Base-by-base conservation (phyloP, 306 rosid genomes). In the Datisca glomerata region DNA sequence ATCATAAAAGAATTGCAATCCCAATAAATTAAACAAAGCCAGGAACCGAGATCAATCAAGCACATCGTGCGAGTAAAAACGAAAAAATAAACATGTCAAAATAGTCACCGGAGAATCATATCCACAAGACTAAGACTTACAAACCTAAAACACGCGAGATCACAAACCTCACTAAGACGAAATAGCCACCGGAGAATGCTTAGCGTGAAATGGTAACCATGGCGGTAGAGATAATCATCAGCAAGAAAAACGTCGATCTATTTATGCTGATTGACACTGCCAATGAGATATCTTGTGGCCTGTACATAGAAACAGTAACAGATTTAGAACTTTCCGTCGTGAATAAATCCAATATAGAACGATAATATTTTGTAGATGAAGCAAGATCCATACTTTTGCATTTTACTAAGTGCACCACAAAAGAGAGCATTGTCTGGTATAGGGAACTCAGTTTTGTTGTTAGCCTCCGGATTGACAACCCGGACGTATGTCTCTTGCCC, bases 401-500 rank as follows among this genome's bases (percentile, higher is more conserved):
- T 0, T 61, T 87, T 72, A 19, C 21, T 13, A 28, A 87, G 85
- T 42, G 78, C 78, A 7, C 97, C 97, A 21, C 97, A 87, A 62
- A 45, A 76, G 21, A 87, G 85, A 20, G 83, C 80, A 43, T 87
- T 83, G 29, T 79, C 94, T 48, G 97, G 97, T 4, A 74, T 50
- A 10, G 93, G 80, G 4, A 87, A 46, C 75, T 87, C 97, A 4
- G 97, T 87, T 62, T 83, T 87, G 74, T 87, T 87, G 9, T 70
- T 87, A 39, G 75, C 71, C 75, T 87, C 94, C 0, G 85, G 89
- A 59, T 87, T 87, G 48, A 83, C 80, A 62, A 87, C 79, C 53
- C 70, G 59, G 38, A 87, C 39, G 47, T 87, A 87, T 24, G 97
- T 87, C 79, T 87, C 97, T 64, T 87, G 97, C 69, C 97, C 97